A percentile compares a stretch with the other conserved stretches of the same genome.
Conservation (phyloP, 2,329 filamentous ascomycete genomes). For the Phialophora verrucosa region DNA sequence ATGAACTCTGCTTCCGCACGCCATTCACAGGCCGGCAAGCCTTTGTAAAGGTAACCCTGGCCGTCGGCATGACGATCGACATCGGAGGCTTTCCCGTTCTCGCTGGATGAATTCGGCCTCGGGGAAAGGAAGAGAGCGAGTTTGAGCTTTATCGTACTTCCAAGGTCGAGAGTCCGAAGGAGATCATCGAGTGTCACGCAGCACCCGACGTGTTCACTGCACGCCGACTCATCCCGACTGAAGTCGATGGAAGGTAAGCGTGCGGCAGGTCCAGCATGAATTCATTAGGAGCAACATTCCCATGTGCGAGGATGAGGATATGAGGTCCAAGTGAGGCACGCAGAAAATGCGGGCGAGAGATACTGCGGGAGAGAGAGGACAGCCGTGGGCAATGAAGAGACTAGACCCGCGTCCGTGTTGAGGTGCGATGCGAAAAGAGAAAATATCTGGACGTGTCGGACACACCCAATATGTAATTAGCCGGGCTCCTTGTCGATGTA, state of each 20-base stretch:
- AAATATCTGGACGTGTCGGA: background rate
- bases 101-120: background rate
- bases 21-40: background rate
- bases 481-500: too few relatives aligned
- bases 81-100: background rate
- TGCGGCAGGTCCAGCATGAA: background rate
- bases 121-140: background rate
- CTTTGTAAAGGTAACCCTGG: background rate
- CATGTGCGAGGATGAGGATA: background rate
- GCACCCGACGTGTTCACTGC: background rate
- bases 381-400: too few relatives aligned
- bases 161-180: background rate
- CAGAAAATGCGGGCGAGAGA: background rate
- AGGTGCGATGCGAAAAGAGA: background rate
- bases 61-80: background rate
- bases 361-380: too few relatives aligned
- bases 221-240: background rate
- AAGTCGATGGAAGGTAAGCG: background rate
- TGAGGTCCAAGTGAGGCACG: background rate
- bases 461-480: too few relatives aligned
- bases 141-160: background rate
- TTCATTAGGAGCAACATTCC: background rate
- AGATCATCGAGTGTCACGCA: background rate
- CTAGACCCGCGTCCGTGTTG: background rate
- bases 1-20: slow-evolving; percentile 1